phyloP scores from a whole-genome alignment of 805 yeast genomes.

The Wickerhamiella kazuoi region DNA sequence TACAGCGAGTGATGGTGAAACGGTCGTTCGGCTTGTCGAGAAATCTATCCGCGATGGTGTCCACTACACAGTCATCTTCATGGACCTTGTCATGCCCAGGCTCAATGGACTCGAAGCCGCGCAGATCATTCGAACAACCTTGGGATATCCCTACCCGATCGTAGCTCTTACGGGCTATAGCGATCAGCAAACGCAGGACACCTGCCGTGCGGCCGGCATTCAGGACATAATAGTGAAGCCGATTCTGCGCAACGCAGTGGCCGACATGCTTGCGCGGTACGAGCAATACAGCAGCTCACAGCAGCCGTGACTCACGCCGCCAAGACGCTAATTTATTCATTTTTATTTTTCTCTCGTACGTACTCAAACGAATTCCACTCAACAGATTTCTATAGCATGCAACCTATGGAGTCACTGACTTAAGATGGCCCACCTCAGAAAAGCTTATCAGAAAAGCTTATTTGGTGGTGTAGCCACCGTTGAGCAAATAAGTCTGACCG shows the following conservation, averaged over 20 bases:
- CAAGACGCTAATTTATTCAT: background rate
- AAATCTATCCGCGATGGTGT: constrained; percentile 27
- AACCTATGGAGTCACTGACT: too few species aligned
- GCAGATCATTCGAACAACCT: constrained; percentile 38
- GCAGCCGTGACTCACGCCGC: background rate
- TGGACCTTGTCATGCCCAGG: constrained; percentile 19
- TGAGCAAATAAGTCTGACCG: constrained; percentile 49
- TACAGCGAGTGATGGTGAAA: constrained; percentile 74
- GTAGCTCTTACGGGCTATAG: constrained; percentile 89
- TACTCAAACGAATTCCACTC: too few species aligned
- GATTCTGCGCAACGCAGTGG: constrained; percentile 51
- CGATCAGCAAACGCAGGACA: constrained; percentile 66
- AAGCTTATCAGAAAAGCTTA: too few species aligned
- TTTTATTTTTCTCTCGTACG: background rate
- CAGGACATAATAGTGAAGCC: constrained; percentile 77
- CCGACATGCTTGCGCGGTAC: constrained; percentile 35
- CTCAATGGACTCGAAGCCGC: constrained; percentile 19
- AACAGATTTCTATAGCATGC: too few species aligned
- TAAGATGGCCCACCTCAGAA: too few species aligned
- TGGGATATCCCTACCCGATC: constrained; percentile 54
- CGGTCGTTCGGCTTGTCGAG: constrained; percentile 57
- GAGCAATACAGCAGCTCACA: background rate
- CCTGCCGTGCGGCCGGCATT: constrained; percentile 71
- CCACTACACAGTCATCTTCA: constrained; percentile 16
- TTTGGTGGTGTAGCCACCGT: constrained; percentile 45